A percentile compares a stretch with the other conserved stretches of the same genome.
These are phyloP conservation scores for Candida vaughaniae DNA, from an alignment of 805 yeast genomes.

Conservation along the genomic window DNA sequence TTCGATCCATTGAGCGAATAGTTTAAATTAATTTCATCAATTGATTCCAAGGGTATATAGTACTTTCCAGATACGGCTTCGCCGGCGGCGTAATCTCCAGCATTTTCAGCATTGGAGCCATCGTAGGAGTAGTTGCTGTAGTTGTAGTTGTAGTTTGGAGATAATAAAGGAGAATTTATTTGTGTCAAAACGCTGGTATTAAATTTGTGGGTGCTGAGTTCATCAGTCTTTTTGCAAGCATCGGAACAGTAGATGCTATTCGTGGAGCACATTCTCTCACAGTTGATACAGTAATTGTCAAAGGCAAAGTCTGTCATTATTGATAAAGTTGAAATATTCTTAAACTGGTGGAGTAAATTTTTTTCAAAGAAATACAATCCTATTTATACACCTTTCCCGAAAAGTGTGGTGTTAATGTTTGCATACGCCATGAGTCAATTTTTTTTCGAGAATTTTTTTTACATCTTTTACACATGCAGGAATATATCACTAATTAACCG, in stretches of 20 bases:
- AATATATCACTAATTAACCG: neutral
- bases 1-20: slow-evolving; percentile 4
- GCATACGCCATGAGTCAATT: slow-evolving; percentile 9
- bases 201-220: slow-evolving; percentile 16
- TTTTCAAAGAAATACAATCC: slow-evolving; percentile 4
- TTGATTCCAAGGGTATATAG: slow-evolving; percentile 9
- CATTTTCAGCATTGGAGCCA: neutral
- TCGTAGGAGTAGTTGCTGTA: slow-evolving; percentile 1
- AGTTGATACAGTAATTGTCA: slow-evolving; percentile 37
- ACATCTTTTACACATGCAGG: neutral
- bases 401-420: slow-evolving; percentile 5
- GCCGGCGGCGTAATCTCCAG: slow-evolving; percentile 1
- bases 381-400: slow-evolving; percentile 5
- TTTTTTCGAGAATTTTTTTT: slow-evolving; percentile 3
- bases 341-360: no score
- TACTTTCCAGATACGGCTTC: slow-evolving; percentile 5
- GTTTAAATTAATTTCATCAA: slow-evolving; percentile 14
- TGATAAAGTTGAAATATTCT: neutral
- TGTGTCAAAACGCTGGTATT: slow-evolving; percentile 11
- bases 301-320: slow-evolving; percentile 40
- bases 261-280: slow-evolving; percentile 29
- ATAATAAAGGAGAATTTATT: slow-evolving; percentile 38
- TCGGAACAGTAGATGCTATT: slow-evolving; percentile 28
- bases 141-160: slow-evolving; percentile 14
- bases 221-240: slow-evolving; percentile 34